These are phyloP conservation scores for Cyamopsis tetragonoloba DNA, from an alignment of 306 rosid genomes.

Conservation along the genomic window DNA sequence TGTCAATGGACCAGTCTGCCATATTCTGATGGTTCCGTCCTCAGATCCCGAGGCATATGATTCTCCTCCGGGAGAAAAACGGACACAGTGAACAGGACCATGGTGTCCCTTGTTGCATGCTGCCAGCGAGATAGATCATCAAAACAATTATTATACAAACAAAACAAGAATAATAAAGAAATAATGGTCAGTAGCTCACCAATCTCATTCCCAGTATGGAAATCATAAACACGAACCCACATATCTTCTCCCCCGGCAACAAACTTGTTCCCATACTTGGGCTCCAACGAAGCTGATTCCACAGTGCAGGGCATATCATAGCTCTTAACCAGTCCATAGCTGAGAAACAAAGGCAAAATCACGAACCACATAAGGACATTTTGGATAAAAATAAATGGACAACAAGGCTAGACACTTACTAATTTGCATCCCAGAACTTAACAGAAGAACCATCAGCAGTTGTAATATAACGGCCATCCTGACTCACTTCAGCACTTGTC, in stretches of 20 bases:
- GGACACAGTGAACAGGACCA: slow-evolving; percentile 96
- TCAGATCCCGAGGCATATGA: slow-evolving; percentile 99
- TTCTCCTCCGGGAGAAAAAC: slow-evolving; percentile 98
- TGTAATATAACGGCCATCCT: slow-evolving; percentile 93
- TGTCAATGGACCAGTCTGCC: slow-evolving; percentile 89
- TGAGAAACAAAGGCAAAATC: slow-evolving; percentile 29
- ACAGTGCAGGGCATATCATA: slow-evolving; percentile 89
- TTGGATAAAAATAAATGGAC: neutral
- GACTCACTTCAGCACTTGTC: slow-evolving; percentile 98
- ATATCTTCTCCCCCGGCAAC: slow-evolving; percentile 98
- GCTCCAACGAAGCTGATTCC: slow-evolving; percentile 95
- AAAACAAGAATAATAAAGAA: neutral
- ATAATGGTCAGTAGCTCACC: slow-evolving; percentile 41
- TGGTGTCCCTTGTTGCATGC: slow-evolving; percentile 99
- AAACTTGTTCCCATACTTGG: slow-evolving; percentile 86
- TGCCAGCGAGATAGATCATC: slow-evolving; percentile 39
- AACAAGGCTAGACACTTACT: slow-evolving; percentile 49
- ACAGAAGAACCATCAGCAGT: slow-evolving; percentile 96
- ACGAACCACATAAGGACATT: slow-evolving; percentile 26
- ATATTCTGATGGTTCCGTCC: slow-evolving; percentile 97
- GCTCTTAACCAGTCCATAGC: slow-evolving; percentile 94
- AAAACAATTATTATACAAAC: neutral
- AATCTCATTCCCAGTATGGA: slow-evolving; percentile 90
- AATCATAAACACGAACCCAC: slow-evolving; percentile 95
- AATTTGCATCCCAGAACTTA: slow-evolving; percentile 97